Evolutionary conservation across 2,329 filamentous ascomycete species (phyloP).

Genomic region (Dactylellina leptospora): DNA sequence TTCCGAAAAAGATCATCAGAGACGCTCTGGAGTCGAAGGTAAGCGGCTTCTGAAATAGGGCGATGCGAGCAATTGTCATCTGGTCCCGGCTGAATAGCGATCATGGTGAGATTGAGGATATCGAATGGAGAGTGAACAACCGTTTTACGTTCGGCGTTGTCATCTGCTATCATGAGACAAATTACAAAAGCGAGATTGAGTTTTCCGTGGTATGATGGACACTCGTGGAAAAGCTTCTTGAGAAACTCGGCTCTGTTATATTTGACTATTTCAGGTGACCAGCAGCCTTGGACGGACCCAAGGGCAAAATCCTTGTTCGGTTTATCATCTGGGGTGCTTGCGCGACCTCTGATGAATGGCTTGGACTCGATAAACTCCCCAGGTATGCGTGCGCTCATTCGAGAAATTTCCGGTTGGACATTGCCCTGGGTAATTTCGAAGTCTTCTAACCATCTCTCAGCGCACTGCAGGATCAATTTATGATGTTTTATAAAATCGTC

Average conservation of each 20-base stretch:
- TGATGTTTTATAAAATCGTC: too few species aligned
- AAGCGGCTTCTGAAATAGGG: too few species aligned
- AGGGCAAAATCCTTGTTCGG: conserved; percentile 1
- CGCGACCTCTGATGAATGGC: conserved; percentile 7
- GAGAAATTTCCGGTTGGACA: neutral
- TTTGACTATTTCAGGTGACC: conserved; percentile 15
- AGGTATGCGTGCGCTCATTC: conserved; percentile 12
- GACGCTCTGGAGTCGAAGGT: neutral
- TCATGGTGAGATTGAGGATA: neutral
- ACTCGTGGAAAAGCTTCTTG: conserved; percentile 14
- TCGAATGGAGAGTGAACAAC: neutral
- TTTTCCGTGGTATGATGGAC: conserved; percentile 21
- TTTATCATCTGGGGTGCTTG: neutral
- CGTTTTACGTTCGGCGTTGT: neutral
- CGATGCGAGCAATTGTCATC: too few species aligned
- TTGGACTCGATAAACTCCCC: neutral
- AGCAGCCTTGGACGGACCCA: neutral
- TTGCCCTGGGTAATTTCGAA: neutral
- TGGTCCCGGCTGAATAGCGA: neutral
- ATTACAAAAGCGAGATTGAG: conserved; percentile 20
- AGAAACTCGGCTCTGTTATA: conserved; percentile 30
- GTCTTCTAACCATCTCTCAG: conserved; percentile 4
- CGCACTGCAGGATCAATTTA: too few species aligned
- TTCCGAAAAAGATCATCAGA: neutral
- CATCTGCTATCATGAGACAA: conserved; percentile 5